Percentiles rank a stretch among this genome's conserved stretches.
Conservation (phyloP, 2,329 filamentous ascomycete genomes). For the Stromatinia cepivora region DNA sequence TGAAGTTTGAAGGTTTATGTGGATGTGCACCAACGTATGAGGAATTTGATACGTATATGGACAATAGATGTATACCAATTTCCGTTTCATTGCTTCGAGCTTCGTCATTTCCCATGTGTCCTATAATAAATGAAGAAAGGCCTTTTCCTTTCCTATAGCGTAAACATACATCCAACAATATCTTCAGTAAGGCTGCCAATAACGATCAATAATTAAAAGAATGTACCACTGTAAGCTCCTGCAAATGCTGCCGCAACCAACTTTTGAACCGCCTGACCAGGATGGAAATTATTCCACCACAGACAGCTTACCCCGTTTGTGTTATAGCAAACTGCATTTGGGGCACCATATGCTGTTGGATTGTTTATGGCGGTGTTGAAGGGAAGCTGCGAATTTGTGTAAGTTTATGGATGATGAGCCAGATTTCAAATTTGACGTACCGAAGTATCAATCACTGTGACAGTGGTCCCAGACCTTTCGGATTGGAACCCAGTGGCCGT, state of each 20-base stretch:
- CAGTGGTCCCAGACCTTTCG: conserved; percentile 10
- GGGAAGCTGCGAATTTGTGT: not conserved
- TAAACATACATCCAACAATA: not conserved
- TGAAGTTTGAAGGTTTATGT: not conserved
- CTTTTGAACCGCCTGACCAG: conserved; percentile 25
- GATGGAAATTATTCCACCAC: conserved; percentile 27
- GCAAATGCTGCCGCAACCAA: conserved; percentile 22
- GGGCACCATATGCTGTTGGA: conserved; percentile 22
- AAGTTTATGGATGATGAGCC: not conserved
- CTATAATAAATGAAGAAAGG: not conserved
- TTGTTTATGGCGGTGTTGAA: conserved; percentile 21
- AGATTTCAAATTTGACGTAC: not conserved
- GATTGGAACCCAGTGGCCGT: conserved; percentile 12
- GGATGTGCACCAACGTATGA: not conserved
- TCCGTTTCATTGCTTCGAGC: not conserved
- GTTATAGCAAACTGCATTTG: conserved; percentile 23
- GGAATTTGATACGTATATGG: not conserved
- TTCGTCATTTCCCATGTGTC: not conserved
- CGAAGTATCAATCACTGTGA: conserved; percentile 20
- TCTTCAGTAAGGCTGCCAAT: not conserved
- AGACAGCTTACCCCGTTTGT: conserved; percentile 25
- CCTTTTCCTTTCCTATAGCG: not conserved
- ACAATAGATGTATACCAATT: not conserved
- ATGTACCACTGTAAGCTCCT: not conserved
- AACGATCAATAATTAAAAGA: not conserved